Evolutionary conservation across 139 green algal species (phyloP), one percentile per base, ranked within the genome.

Genomic region (Trebouxia sp.): DNA sequence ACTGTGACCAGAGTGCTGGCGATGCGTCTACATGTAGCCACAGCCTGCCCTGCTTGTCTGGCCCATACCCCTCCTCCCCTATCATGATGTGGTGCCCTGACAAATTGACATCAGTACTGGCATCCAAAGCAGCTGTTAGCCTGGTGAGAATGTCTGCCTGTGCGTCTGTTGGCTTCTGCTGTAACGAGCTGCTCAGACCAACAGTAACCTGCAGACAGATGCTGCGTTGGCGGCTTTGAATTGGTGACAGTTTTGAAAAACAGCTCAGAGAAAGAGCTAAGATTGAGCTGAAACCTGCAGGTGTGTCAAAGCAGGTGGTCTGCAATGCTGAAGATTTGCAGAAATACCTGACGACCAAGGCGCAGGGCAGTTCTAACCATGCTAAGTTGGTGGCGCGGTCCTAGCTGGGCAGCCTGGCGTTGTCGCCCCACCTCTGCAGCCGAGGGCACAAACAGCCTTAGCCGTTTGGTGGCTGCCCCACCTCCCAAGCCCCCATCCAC

Each of bases 301-400:
- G 50, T 22, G 50, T 22, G 50, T 58, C 50, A 3, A 58, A 58
- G 50, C 50, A 58, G 50, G 50, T 17, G 2, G 50, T 58, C 20
- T 28, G 50, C 20, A 17, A 58, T 17, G 2, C 20, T 56, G 14
- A 26, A 15, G 14, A 26, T 56, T 12, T 56, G 48, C 15, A 15
- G 11, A 28, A 11, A 38, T 65, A 90, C 80, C 65, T 83, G 67
- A 6, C 79, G 85, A 6, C 79, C 78, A 78, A 93, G 62, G 11
- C 89, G 83, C 66, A 93, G 76, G 26, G 89, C 88, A 10, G 86
- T 85, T 8, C 88, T 69, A 20, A 93, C 53, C 56, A 87, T 84
- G 22, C 70, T 80, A 11, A 90, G 48, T 22, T 85, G 79, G 8
- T 87, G 69, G 15, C 76, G 69, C 26, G 88, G 82, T 6, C 76